phyloP scores from a whole-genome alignment of 768 basidiomycete species.

The Dioszegia crocea region DNA sequence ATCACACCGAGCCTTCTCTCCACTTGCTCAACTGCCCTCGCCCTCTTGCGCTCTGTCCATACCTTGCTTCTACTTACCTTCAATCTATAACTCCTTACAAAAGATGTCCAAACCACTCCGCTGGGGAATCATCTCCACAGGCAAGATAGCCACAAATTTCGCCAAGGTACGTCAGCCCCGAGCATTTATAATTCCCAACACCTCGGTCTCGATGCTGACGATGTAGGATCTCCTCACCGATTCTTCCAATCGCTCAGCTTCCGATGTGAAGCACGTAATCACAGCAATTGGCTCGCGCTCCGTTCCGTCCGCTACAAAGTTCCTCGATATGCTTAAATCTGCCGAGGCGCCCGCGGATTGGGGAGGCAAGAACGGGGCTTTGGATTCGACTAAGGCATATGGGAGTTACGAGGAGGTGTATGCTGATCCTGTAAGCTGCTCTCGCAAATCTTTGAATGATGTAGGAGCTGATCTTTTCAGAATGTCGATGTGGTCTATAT shows the following conservation, averaged over 20 bases:
- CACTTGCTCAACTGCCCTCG: too few relatives aligned
- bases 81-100: too few relatives aligned
- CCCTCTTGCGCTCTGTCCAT: too few relatives aligned
- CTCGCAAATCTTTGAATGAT: background rate
- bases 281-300: conserved; percentile 72
- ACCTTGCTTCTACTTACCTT: too few relatives aligned
- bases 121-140: conserved; percentile 87
- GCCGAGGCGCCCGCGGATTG: conserved; percentile 42
- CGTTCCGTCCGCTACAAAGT: conserved; percentile 64
- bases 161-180: conserved; percentile 56
- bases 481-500: conserved; percentile 75
- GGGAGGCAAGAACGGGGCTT: conserved; percentile 28
- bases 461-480: conserved; percentile 47
- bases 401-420: conserved; percentile 73
- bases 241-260: conserved; percentile 57
- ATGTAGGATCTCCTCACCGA: conserved; percentile 69
- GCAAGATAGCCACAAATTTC: conserved; percentile 65
- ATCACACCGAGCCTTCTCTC: too few relatives aligned
- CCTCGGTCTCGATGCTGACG: background rate
- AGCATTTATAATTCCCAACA: too few relatives aligned
- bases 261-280: conserved; percentile 45
- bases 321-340: conserved; percentile 58
- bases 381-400: conserved; percentile 60
- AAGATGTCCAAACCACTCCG: conserved; percentile 50
- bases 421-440: conserved; percentile 58